Percentiles rank a stretch among this genome's conserved stretches.
Evolutionary conservation across 257 asterid genomes (phyloP).

Genomic region (Haberlea rhodopensis): DNA sequence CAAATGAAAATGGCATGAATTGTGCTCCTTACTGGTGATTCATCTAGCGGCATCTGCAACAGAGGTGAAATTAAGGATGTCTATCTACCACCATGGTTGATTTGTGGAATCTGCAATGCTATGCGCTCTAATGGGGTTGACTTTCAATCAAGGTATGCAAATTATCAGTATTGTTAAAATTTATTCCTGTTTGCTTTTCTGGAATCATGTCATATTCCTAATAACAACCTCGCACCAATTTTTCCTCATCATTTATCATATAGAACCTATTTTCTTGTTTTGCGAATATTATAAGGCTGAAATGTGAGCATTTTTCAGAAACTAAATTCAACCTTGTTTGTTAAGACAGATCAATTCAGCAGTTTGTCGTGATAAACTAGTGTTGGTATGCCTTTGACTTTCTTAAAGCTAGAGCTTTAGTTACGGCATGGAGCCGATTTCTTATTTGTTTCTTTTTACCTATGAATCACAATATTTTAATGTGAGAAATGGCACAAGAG

Average conservation of each 20-base stretch:
- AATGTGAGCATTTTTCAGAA: not conserved
- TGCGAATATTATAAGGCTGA: too few relatives aligned
- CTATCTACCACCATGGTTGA: conserved; percentile 83
- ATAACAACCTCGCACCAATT: too few relatives aligned
- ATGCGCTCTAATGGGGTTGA: conserved; percentile 58
- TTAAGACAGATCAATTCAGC: not conserved
- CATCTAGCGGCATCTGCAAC: conserved; percentile 63
- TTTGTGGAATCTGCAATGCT: conserved; percentile 63
- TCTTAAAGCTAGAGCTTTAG: not conserved
- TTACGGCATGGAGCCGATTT: not conserved
- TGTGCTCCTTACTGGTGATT: conserved; percentile 38
- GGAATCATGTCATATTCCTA: not conserved
- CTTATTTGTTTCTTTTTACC: not conserved
- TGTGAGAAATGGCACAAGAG: too few relatives aligned
- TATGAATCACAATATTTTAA: not conserved
- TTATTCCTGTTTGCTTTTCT: conserved; percentile 8
- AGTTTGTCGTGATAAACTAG: not conserved
- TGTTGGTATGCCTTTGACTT: not conserved
- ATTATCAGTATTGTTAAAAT: conserved; percentile 16
- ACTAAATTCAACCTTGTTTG: not conserved
- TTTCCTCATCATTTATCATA: not conserved
- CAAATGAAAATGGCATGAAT: conserved; percentile 37
- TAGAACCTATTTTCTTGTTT: not conserved
- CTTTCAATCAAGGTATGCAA: conserved; percentile 77
- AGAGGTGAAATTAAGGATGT: conserved; percentile 72